A percentile compares a stretch with the other conserved stretches of the same genome.
Evolutionary conservation across 2,329 filamentous ascomycete genomes (phyloP).

Genomic region (Pseudogymnoascus sp.): DNA sequence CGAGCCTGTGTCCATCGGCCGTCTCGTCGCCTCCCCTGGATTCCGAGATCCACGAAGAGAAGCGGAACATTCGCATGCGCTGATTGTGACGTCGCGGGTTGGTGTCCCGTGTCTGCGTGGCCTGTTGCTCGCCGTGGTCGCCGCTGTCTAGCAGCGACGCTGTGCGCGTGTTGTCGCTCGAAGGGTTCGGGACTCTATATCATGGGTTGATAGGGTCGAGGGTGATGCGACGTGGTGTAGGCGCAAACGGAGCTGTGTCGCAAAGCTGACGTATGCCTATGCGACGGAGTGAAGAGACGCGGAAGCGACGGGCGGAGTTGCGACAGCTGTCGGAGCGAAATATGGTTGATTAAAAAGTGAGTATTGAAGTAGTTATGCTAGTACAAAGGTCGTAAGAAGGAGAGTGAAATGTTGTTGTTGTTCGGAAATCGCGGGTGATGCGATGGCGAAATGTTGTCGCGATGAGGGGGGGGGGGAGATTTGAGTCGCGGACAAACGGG

Average conservation of each 20-base stretch:
- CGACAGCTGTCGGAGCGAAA: constrained; percentile 8
- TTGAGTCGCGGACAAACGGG: constrained; percentile 29
- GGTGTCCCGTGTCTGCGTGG: background rate
- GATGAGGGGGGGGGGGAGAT: constrained; percentile 19
- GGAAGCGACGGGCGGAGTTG: background rate
- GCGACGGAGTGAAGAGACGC: background rate
- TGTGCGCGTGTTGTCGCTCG: background rate
- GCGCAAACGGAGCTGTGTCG: background rate
- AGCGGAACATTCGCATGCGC: constrained; percentile 51
- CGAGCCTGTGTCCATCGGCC: constrained; percentile 33
- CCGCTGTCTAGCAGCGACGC: background rate
- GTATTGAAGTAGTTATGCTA: background rate
- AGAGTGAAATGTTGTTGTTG: background rate
- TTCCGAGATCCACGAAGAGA: constrained; percentile 46
- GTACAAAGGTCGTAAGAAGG: background rate
- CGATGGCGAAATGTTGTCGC: background rate
- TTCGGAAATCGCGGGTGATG: background rate
- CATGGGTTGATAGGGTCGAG: constrained; percentile 8
- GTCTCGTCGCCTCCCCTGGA: constrained; percentile 48
- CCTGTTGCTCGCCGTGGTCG: background rate
- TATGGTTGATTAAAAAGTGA: constrained; percentile 13
- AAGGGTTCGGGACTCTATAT: background rate
- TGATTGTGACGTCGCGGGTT: background rate
- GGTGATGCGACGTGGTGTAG: background rate
- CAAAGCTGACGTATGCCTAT: background rate